These are phyloP conservation scores for Aspergillus asperescens DNA, from an alignment of 495 filamentous ascomycete species.

Conservation along the genomic window DNA sequence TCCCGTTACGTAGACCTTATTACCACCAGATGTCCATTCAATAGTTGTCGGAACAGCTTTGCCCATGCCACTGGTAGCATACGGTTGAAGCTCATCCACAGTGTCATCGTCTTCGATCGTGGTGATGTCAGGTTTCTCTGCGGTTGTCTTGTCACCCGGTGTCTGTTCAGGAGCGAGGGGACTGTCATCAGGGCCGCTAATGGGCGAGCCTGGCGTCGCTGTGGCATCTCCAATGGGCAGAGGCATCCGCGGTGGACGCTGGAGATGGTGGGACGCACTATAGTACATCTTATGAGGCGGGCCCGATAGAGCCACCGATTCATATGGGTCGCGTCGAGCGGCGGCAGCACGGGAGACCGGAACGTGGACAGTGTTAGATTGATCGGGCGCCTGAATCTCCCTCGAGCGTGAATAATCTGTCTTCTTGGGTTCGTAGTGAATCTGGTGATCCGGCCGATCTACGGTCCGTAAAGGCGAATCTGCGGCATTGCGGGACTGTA, in stretches of 20 bases:
- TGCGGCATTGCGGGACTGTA: constrained; percentile 34
- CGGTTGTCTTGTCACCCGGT: constrained; percentile 40
- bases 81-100: constrained; percentile 61
- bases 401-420: constrained; percentile 21
- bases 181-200: constrained; percentile 56
- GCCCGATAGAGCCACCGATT: constrained; percentile 36
- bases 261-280: constrained; percentile 50
- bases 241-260: constrained; percentile 78
- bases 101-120: constrained; percentile 76
- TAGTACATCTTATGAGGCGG: constrained; percentile 48
- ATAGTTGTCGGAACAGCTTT: constrained; percentile 68
- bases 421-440: constrained; percentile 16
- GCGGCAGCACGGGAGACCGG: constrained; percentile 34
- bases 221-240: constrained; percentile 87
- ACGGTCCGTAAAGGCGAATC: constrained; percentile 22
- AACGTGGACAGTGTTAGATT: constrained; percentile 49
- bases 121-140: constrained; percentile 56
- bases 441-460: constrained; percentile 21
- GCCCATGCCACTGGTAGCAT: constrained; percentile 48
- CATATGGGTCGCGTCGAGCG: constrained; percentile 29
- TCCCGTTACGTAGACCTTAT: constrained; percentile 92
- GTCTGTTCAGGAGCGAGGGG: constrained; percentile 47
- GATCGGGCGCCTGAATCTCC: constrained; percentile 27
- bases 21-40: constrained; percentile 71
- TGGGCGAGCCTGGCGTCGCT: constrained; percentile 80